Percentiles rank a stretch among this genome's conserved stretches.
These are phyloP conservation scores for Coemansia aciculifera DNA, from an alignment of 192 early-diverging fungal genomes.

Conservation along the genomic window DNA sequence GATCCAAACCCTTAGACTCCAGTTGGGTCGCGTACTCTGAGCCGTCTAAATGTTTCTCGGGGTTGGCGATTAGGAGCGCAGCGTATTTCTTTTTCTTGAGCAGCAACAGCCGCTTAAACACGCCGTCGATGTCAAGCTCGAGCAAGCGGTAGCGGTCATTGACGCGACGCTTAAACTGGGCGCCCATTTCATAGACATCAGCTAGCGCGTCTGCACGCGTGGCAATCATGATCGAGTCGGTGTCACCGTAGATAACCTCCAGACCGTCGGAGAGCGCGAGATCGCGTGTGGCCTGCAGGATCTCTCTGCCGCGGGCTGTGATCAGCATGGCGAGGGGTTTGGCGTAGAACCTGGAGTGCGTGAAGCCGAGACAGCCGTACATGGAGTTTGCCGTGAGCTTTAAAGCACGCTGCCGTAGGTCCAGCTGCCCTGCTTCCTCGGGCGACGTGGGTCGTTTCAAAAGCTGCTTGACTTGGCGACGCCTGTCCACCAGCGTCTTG, in stretches of 20 bases:
- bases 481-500: conserved; percentile 83
- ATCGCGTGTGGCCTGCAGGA: conserved; percentile 89
- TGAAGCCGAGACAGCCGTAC: conserved; percentile 97
- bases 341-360: conserved; percentile 91
- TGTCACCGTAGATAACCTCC: conserved; percentile 99
- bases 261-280: conserved; percentile 76
- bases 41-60: conserved; percentile 54
- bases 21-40: conserved; percentile 31
- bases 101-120: conserved; percentile 85
- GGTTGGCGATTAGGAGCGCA: conserved; percentile 63
- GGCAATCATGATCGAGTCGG: conserved; percentile 98
- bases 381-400: conserved; percentile 98
- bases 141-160: conserved; percentile 92
- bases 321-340: conserved; percentile 98
- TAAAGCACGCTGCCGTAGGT: conserved; percentile 92
- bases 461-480: conserved; percentile 84
- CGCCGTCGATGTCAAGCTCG: conserved; percentile 96
- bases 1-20: conserved; percentile 94
- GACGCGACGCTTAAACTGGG: conserved; percentile 77
- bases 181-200: conserved; percentile 78
- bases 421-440: conserved; percentile 65
- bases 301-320: conserved; percentile 92
- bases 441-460: conserved; percentile 75
- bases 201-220: conserved; percentile 72
- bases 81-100: conserved; percentile 99